Percentiles rank a stretch among this genome's conserved stretches.
These are phyloP conservation scores for Heritiera littoralis DNA, from an alignment of 345 rosid genomes.

Conservation along the genomic window DNA sequence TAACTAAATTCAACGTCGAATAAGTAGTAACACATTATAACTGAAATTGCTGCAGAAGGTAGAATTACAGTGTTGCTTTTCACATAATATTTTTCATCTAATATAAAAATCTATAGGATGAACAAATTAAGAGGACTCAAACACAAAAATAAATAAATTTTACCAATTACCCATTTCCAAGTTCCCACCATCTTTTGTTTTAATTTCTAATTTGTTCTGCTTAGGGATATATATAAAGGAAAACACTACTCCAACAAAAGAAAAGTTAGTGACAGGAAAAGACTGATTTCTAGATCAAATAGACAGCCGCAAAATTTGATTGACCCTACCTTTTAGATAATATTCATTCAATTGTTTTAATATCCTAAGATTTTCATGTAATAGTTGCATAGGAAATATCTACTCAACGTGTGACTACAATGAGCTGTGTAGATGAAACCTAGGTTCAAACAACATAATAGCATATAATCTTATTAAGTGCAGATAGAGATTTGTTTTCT, in stretches of 20 bases:
- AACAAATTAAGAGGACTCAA: too few relatives aligned
- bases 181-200: too few relatives aligned
- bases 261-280: background rate
- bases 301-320: background rate
- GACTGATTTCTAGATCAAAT: background rate
- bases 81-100: too few relatives aligned
- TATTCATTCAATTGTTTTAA: slow-evolving; percentile 10
- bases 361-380: background rate
- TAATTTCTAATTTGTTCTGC: too few relatives aligned
- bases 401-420: background rate
- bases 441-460: background rate
- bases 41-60: background rate
- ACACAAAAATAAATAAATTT: too few relatives aligned
- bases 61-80: too few relatives aligned
- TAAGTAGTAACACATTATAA: background rate
- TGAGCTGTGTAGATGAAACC: background rate
- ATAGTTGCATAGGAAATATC: background rate
- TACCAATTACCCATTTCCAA: too few relatives aligned
- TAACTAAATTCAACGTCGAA: background rate
- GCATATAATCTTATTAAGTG: background rate
- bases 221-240: background rate
- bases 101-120: too few relatives aligned
- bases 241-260: background rate
- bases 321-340: background rate
- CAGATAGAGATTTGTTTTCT: background rate